A percentile compares a stretch with the other conserved stretches of the same genome.
Evolutionary conservation across 1,284 basidiomycete genomes (phyloP).

Genomic region (Uromyces viciae-fabae): DNA sequence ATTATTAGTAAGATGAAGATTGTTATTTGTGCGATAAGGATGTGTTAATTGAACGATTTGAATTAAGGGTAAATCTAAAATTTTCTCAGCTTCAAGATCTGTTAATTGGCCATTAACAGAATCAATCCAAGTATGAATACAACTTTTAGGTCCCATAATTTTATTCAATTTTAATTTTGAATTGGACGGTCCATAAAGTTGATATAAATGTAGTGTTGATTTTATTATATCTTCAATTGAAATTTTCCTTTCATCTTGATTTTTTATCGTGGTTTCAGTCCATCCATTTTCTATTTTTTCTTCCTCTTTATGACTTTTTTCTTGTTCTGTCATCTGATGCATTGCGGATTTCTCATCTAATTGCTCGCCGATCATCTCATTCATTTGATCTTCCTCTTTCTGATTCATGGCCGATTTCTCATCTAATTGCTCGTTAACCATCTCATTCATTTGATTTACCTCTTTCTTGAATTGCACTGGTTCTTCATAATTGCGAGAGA

Average conservation of each 20-base stretch:
- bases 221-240: constrained; percentile 48
- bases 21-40: no score
- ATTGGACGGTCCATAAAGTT: constrained; percentile 45
- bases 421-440: neutral
- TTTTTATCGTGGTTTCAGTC: neutral
- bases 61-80: constrained; percentile 11
- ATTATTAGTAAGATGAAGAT: no score
- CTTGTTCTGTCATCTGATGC: neutral
- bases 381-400: neutral
- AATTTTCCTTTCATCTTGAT: neutral
- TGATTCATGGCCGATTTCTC: neutral
- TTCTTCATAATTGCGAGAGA: neutral
- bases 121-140: constrained; percentile 49
- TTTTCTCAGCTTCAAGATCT: constrained; percentile 48
- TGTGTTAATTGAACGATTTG: neutral
- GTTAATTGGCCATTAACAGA: constrained; percentile 39
- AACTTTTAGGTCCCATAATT: constrained; percentile 50
- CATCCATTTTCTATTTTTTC: neutral
- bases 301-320: neutral
- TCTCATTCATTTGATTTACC: neutral
- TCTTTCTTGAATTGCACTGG: neutral
- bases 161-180: constrained; percentile 45
- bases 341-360: neutral
- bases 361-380: neutral
- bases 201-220: constrained; percentile 47